phyloP scores from a whole-genome alignment of 2,329 filamentous ascomycete species.

The Geosmithia flava region DNA sequence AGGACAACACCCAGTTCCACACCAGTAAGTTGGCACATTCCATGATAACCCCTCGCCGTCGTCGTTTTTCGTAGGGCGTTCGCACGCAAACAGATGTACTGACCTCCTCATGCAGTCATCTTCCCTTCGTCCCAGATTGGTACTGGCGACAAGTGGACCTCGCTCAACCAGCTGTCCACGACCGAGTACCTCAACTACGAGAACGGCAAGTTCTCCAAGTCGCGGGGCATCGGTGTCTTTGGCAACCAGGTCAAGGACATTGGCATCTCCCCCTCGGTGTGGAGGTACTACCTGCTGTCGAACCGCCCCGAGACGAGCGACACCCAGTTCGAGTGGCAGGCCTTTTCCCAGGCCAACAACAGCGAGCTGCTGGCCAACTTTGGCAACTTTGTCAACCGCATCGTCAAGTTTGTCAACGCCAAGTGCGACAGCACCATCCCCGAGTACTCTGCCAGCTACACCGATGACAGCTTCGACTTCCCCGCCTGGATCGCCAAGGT shows the following conservation, averaged over 20 bases:
- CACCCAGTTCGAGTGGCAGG: constrained; percentile 79
- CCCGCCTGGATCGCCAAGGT: constrained; percentile 34
- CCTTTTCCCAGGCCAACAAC: constrained; percentile 78
- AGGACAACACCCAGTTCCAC: constrained; percentile 54
- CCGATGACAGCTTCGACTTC: constrained; percentile 38
- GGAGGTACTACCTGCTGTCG: constrained; percentile 82
- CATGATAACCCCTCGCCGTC: too few species aligned
- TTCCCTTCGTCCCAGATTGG: constrained; percentile 83
- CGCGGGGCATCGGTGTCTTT: constrained; percentile 79
- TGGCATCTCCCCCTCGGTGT: constrained; percentile 75
- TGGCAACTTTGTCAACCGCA: constrained; percentile 62
- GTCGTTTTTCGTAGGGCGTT: neutral
- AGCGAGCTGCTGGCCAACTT: constrained; percentile 71
- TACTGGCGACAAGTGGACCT: constrained; percentile 77
- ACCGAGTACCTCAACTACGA: constrained; percentile 84
- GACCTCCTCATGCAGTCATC: constrained; percentile 28
- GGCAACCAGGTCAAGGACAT: constrained; percentile 82
- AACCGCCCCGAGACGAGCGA: constrained; percentile 77
- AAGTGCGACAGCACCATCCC: constrained; percentile 63
- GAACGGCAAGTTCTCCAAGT: constrained; percentile 87
- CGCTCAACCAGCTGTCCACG: constrained; percentile 76
- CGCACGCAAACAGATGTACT: neutral
- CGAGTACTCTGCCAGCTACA: constrained; percentile 39
- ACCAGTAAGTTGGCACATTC: constrained; percentile 42
- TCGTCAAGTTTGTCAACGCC: constrained; percentile 65